Conservation (phyloP, 2,329 filamentous ascomycete genomes). For the Cercospora sp. region DNA sequence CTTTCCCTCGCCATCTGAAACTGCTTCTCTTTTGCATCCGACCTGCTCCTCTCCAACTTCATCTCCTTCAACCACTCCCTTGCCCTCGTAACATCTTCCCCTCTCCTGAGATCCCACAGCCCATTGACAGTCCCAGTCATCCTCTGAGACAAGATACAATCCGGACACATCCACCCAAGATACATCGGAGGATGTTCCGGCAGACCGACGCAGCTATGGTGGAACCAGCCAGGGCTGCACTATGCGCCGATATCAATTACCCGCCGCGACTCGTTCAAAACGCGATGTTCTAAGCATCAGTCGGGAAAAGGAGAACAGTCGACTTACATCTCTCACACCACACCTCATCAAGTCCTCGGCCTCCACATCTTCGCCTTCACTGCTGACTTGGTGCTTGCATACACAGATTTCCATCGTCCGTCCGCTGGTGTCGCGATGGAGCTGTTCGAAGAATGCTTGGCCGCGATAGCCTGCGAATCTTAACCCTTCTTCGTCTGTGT, state of each 20-base stretch:
- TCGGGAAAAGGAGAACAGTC: not conserved
- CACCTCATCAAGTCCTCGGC: slow-evolving; percentile 17
- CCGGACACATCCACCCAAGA: slow-evolving; percentile 22
- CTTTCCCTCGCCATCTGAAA: not conserved
- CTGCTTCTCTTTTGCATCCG: not conserved
- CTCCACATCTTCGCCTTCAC: not conserved
- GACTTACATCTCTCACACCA: slow-evolving; percentile 18
- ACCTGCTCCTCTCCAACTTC: not conserved
- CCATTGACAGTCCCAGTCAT: slow-evolving; percentile 4
- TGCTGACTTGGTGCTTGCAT: not conserved
- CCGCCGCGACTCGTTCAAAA: no score
- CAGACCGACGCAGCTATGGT: slow-evolving; percentile 19
- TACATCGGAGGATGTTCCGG: slow-evolving; percentile 18
- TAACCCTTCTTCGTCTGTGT: not conserved
- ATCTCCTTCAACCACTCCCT: slow-evolving; percentile 12
- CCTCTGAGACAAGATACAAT: slow-evolving; percentile 1
- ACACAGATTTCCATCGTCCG: slow-evolving; percentile 6
- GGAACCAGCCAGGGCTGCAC: slow-evolving; percentile 22
- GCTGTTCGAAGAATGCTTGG: not conserved
- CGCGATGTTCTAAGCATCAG: not conserved
- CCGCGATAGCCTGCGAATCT: slow-evolving; percentile 9
- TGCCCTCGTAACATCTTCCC: not conserved
- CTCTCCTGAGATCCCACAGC: slow-evolving; percentile 4
- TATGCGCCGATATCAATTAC: not conserved
- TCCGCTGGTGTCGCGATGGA: not conserved